These are phyloP conservation scores for Lachancea quebecensis DNA, from an alignment of 805 yeast species.

Conservation along the genomic window DNA sequence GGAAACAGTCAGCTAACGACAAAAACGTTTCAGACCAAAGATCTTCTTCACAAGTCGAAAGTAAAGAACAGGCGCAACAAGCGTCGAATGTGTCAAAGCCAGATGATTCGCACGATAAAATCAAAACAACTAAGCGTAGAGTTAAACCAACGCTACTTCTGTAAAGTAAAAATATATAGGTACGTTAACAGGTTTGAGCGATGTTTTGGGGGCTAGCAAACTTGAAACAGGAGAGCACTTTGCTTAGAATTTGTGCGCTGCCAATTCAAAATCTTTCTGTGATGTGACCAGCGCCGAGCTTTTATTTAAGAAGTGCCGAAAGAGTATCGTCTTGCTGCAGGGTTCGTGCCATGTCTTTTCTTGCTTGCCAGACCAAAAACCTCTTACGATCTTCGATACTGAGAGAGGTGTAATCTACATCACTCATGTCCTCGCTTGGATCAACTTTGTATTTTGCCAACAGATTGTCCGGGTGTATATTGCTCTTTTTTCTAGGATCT, in stretches of 20 bases:
- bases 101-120: background rate
- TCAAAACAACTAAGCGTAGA: conserved; percentile 15
- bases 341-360: conserved; percentile 44
- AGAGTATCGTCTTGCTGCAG: conserved; percentile 14
- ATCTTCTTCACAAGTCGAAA: too few relatives aligned
- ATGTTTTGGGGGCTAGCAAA: too few relatives aligned
- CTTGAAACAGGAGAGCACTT: too few relatives aligned
- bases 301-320: conserved; percentile 5
- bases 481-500: conserved; percentile 28
- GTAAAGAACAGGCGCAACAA: too few relatives aligned
- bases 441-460: conserved; percentile 23
- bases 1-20: too few relatives aligned
- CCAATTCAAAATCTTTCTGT: too few relatives aligned
- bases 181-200: background rate
- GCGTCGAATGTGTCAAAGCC: background rate
- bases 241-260: too few relatives aligned
- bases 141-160: conserved; percentile 19
- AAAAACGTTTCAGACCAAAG: too few relatives aligned
- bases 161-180: background rate
- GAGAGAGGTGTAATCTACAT: conserved; percentile 11
- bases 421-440: conserved; percentile 16
- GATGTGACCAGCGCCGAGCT: background rate
- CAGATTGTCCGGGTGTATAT: conserved; percentile 29
- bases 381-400: conserved; percentile 27
- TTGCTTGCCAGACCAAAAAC: conserved; percentile 51